Evolutionary conservation across 1,139 yeast species (phyloP), one percentile per base, ranked within the genome.

Genomic region (Blastobotrys aristatus): DNA sequence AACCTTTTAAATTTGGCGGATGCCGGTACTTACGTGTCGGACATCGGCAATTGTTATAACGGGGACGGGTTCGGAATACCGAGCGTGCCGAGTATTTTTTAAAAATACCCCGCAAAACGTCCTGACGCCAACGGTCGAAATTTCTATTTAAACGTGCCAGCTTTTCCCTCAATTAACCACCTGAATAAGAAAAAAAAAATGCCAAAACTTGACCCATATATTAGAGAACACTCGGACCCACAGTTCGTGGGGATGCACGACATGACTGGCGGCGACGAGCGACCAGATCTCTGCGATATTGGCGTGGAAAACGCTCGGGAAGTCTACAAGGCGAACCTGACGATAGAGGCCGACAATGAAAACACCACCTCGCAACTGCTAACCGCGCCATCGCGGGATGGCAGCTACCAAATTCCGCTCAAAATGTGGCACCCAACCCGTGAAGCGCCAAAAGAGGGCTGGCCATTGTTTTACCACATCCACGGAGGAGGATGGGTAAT

Each of bases 401-500:
- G 27, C 14, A n/a, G n/a, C 11, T 20, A 14, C 17, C 17, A 21
- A 22, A 24, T 41, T 8, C 22, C 22, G 2, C 17, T 16, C 17
- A 20, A n/a, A 32, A 13, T 41, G 13, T 33, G 39, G 39, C 16
- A 14, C 24, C 44, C 44, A n/a, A 34, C 14, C 11, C 8, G 27
- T 6, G 10, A 5, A 24, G 24, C 21, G 4, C 51, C 51, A n/a
- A 20, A 17, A 11, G 47, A 26, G 4, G 51, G 51, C 6, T 48
- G 49, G 48, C 51, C 51, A 4, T 13, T 37, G 34, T 40, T 45
- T 16, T 17, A 36, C 14, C 41, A 46, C 20, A 38, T 38, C 22
- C 51, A 48, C 22, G 51, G 49, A 18, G 51, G 51, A 13, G 51
- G 51, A 13, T 45, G 43, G 43, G 43, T 37, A 3, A 18, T 48